Evolutionary conservation across 176 grass and related monocot genomes (phyloP).

Genomic region (Juncus inflexus): DNA sequence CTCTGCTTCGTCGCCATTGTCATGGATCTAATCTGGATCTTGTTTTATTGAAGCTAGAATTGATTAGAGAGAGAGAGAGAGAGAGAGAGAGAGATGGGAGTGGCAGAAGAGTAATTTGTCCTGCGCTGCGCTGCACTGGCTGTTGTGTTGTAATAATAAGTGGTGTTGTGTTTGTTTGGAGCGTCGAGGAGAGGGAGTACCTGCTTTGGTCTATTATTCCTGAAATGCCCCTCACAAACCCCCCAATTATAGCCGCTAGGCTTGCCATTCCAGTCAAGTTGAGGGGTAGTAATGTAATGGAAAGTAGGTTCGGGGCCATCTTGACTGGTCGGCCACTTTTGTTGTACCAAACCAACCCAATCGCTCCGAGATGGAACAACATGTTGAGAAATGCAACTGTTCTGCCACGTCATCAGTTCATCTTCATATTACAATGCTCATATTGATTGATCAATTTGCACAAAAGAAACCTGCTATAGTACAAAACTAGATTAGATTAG

Average conservation of each 20-base stretch:
- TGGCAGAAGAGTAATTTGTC: conserved; percentile 3
- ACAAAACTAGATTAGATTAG: too few relatives aligned
- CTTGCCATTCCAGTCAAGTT: conserved; percentile 2
- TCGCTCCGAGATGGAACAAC: background rate
- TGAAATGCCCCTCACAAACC: background rate
- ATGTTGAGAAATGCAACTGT: background rate
- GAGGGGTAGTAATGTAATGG: background rate
- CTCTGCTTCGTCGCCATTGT: conserved; percentile 26
- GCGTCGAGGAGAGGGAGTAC: background rate
- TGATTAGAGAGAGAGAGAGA: background rate
- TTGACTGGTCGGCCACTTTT: conserved; percentile 22
- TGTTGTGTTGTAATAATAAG: too few relatives aligned
- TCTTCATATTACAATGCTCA: too few relatives aligned
- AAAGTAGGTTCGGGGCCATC: background rate
- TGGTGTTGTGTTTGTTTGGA: too few relatives aligned
- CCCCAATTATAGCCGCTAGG: background rate
- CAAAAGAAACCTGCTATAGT: too few relatives aligned
- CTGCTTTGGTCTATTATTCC: background rate
- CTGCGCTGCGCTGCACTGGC: too few relatives aligned
- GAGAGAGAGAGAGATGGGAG: conserved; percentile 5
- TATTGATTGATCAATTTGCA: too few relatives aligned
- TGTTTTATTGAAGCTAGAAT: background rate
- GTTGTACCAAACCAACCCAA: background rate
- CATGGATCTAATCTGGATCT: background rate
- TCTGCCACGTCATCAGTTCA: too few relatives aligned